Base-by-base conservation (phyloP, 352 stramenopile species). In the Peronospora tabacina region DNA sequence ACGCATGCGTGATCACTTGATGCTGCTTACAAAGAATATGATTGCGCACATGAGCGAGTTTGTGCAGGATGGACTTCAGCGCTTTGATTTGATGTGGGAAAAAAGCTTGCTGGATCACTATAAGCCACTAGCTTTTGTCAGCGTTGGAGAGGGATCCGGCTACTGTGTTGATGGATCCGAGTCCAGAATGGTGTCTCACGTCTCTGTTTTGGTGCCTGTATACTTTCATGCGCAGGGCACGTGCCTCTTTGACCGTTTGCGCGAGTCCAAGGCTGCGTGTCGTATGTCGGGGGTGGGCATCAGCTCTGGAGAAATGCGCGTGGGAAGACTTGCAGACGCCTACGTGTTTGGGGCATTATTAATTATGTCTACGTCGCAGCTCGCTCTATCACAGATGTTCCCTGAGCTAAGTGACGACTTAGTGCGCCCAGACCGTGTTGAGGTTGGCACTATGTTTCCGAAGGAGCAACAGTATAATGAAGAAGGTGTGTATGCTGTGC, bases 401-500 rank as follows among this genome's bases (percentile, higher is more conserved):
- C 79, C 79, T 20, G 56, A 84, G 26, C 47, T 87, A 15, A 72
- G 73, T n/a, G 63, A 64, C 9, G 78, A 87, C 40, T 63, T 90
- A 33, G 47, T 88, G 22, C 53, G 61, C 2, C 62, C 66, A 2
- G 79, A 90, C 38, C 72, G 66, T 5, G 73, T 89, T 4, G 75
- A 91, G 49, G 48, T 82, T n/a, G 49, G 52, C 3, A 56, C 69
- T 2, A 44, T 54, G 16, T 75, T 73, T 24, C 75, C 74, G 7
- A 79, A 72, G 37, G 79, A 93, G 52, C 82, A 93, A 35, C 79
- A 90, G 55, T 93, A 90, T 56, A 93, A 93, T 36, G 82, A 93
- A 49, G 79, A 90, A 45, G 82, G 82, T n/a, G 75, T 93, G 48
- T 93, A 93, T 49, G 78, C 78, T 34, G 82, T 93, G 7, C 77